phyloP scores from a whole-genome alignment of 176 grass and related monocot genomes.

The Oryza glumipatula region DNA sequence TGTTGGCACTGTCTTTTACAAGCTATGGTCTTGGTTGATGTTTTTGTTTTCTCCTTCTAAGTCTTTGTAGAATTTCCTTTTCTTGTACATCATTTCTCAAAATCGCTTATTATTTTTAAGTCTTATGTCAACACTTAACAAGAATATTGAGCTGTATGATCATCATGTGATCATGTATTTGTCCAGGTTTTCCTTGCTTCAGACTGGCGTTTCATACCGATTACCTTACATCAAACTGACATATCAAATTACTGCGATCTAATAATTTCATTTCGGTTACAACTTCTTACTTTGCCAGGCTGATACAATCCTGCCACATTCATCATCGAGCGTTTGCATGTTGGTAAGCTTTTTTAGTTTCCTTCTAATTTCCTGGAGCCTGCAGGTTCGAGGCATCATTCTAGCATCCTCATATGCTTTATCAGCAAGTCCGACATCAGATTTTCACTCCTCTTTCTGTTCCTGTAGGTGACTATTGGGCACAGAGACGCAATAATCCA shows the following conservation, averaged over 20 bases:
- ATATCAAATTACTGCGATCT: conserved; percentile 4
- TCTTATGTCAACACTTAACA: background rate
- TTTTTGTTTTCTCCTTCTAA: conserved; percentile 5
- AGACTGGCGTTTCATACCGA: conserved; percentile 4
- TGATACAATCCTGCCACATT: background rate
- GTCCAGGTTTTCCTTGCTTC: conserved; percentile 1
- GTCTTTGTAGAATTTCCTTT: conserved; percentile 7
- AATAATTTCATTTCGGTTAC: conserved; percentile 6
- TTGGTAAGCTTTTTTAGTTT: conserved; percentile 33
- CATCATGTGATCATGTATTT: conserved; percentile 40
- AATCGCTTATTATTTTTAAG: background rate
- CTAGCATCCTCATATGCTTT: background rate
- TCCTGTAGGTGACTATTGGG: conserved; percentile 17
- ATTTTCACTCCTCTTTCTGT: conserved; percentile 39
- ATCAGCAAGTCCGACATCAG: background rate
- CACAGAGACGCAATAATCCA: background rate
- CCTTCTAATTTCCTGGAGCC: background rate
- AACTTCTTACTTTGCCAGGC: conserved; percentile 21
- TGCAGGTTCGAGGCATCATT: conserved; percentile 19
- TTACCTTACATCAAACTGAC: conserved; percentile 7
- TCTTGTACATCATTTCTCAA: background rate
- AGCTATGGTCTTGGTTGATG: background rate
- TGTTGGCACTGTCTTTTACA: conserved; percentile 27
- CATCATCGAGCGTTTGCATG: background rate
- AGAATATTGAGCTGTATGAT: background rate